Evolutionary conservation across 345 rosid genomes (phyloP), one percentile per base, ranked within the genome.

Genomic region (Lepidium didymum): DNA sequence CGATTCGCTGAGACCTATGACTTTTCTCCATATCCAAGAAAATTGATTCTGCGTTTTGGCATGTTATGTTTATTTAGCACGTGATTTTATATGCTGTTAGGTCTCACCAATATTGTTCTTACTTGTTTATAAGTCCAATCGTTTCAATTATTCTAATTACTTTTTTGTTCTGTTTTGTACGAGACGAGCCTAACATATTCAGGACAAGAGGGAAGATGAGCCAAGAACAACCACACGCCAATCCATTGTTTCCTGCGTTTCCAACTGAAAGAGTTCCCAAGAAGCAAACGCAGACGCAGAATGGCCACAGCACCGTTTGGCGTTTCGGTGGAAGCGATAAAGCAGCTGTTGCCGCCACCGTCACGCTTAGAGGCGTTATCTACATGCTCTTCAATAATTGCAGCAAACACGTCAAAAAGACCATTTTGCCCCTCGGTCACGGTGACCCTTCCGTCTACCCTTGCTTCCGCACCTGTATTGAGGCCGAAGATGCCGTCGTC

Each of bases 391-490:
- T 64, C 56, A 80, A 8, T 5, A 85, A 81, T 36, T 71, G 87
- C 68, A 63, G 77, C 69, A 38, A 65, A 3, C 81, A 80, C 9
- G 82, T 81, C 31, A 5, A 59, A 6, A 73, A 83, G 69, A 23
- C 78, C 2, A 23, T 78, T 18, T 37, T 88, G 10, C 87, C 86
- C 31, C 81, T 88, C 8, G 91, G 84, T 49, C 88, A 82, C n/a
- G 96, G 97, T 18, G 91, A 91, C 31, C 92, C 96, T 41, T 83
- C 97, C 9, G 69, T 45, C 23, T 86, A 83, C 58, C 82, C 91
- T 7, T 70, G 82, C 79, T 88, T 85, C 68, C 79, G 84, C 6
- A 85, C 92, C 23, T 9, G 64, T 9, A 40, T 75, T 12, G 76
- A 34, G 1, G 96, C 89, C 0, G 92, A 79, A 64, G 85, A 88